Evolutionary conservation across 495 filamentous ascomycete species (phyloP).

Genomic region (Aspergillus asperescens): DNA sequence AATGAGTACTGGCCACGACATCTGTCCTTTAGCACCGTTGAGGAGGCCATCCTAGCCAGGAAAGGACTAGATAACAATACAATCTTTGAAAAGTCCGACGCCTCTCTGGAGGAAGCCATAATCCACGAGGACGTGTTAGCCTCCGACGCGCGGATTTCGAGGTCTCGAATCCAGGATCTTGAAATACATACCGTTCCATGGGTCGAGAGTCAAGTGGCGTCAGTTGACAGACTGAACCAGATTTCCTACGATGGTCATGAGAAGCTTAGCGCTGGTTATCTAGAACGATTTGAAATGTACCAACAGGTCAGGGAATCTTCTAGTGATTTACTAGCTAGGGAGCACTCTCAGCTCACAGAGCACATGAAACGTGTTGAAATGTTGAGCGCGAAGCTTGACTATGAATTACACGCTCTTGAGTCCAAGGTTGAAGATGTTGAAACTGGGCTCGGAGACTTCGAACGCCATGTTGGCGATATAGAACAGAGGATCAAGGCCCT

Average conservation of each 20-base stretch:
- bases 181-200: conserved; percentile 53
- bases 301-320: conserved; percentile 58
- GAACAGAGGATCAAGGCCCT: conserved; percentile 70
- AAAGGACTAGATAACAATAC: conserved; percentile 40
- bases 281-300: conserved; percentile 61
- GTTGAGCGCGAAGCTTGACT: conserved; percentile 83
- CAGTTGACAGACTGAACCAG: conserved; percentile 59
- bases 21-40: conserved; percentile 83
- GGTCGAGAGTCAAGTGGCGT: conserved; percentile 58
- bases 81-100: conserved; percentile 22
- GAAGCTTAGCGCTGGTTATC: conserved; percentile 61
- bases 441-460: conserved; percentile 73
- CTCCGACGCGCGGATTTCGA: conserved; percentile 58
- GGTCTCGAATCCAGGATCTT: conserved; percentile 43
- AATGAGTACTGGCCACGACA: conserved; percentile 62
- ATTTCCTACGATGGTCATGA: conserved; percentile 55
- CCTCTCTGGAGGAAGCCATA: conserved; percentile 39
- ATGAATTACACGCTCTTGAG: conserved; percentile 77
- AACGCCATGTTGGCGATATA: conserved; percentile 69
- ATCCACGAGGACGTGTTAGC: conserved; percentile 46
- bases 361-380: conserved; percentile 75
- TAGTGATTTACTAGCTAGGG: conserved; percentile 60
- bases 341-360: conserved; percentile 64
- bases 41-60: conserved; percentile 79
- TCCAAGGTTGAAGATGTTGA: conserved; percentile 87